A percentile compares a stretch with the other conserved stretches of the same genome.
Conservation (phyloP, 345 rosid genomes). For the Salix udensis region DNA sequence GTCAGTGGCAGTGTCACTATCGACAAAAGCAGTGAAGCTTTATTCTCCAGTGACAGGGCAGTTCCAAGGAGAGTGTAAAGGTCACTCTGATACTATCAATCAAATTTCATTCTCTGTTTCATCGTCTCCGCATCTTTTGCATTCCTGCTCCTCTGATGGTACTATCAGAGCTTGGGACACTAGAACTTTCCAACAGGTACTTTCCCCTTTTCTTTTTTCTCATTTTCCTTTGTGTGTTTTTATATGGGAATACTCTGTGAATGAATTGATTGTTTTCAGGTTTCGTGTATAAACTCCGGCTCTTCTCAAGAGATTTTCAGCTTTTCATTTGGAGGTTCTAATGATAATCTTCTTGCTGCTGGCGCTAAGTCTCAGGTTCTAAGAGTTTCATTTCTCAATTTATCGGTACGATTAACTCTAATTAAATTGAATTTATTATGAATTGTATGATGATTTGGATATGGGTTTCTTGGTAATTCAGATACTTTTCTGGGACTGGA, state of each 20-base stretch:
- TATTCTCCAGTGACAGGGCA: conserved; percentile 85
- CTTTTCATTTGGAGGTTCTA: conserved; percentile 78
- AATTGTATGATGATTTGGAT: background rate
- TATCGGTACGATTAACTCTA: background rate
- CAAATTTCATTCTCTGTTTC: conserved; percentile 59
- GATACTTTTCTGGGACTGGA: conserved; percentile 94
- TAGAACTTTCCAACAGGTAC: conserved; percentile 67
- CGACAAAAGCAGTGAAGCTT: conserved; percentile 68
- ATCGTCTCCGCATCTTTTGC: conserved; percentile 59
- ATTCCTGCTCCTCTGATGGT: conserved; percentile 92
- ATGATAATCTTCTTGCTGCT: conserved; percentile 67
- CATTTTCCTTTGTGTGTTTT: too few relatives aligned
- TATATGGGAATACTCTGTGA: background rate
- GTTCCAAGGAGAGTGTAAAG: conserved; percentile 76
- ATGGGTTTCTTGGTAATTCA: conserved; percentile 18
- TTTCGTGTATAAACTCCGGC: conserved; percentile 48
- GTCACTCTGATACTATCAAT: conserved; percentile 65
- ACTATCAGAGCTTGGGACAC: conserved; percentile 89
- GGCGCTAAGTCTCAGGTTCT: conserved; percentile 83
- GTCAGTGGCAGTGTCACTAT: conserved; percentile 84
- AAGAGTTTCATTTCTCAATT: background rate
- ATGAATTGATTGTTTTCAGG: conserved; percentile 32
- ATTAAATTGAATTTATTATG: background rate
- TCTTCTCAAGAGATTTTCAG: conserved; percentile 63
- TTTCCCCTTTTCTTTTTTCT: background rate